phyloP scores from a whole-genome alignment of 2,329 filamentous ascomycete species.

The Cladosporium sp. region DNA sequence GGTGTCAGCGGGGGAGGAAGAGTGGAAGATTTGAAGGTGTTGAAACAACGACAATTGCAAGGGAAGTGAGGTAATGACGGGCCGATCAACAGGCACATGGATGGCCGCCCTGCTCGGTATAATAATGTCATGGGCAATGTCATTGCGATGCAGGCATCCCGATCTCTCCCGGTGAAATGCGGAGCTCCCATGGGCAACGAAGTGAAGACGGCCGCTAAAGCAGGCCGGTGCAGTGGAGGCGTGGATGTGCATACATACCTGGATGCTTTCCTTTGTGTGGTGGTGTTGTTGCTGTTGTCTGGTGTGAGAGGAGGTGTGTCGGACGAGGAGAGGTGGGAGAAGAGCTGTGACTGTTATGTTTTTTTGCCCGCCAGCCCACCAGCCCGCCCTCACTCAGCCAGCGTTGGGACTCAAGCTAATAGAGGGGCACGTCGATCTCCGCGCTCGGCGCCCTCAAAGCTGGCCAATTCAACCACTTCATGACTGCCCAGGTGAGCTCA shows the following conservation, averaged over 20 bases:
- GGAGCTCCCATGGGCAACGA: slow-evolving; percentile 13
- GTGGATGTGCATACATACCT: not conserved
- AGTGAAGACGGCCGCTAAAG: slow-evolving; percentile 8
- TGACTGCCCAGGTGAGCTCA: no score
- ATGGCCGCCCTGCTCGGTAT: not conserved
- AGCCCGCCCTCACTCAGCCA: not conserved
- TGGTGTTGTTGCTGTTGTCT: slow-evolving; percentile 2
- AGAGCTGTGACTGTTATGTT: not conserved
- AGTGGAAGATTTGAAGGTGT: no score
- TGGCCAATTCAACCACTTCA: not conserved
- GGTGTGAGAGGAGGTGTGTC: not conserved
- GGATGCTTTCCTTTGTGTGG: slow-evolving; percentile 6
- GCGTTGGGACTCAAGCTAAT: not conserved
- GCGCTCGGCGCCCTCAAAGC: not conserved
- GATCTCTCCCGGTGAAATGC: slow-evolving; percentile 11
- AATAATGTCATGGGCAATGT: no score
- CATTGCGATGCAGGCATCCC: not conserved
- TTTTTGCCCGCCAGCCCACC: not conserved
- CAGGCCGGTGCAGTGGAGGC: slow-evolving; percentile 3
- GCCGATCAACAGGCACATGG: not conserved
- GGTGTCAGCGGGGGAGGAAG: not conserved
- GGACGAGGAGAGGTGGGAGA: not conserved
- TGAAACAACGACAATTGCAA: not conserved
- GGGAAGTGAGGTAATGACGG: not conserved
- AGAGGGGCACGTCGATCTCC: not conserved